Base-by-base conservation (phyloP, 164 flowering plant species). In the Vitis rupestris region DNA sequence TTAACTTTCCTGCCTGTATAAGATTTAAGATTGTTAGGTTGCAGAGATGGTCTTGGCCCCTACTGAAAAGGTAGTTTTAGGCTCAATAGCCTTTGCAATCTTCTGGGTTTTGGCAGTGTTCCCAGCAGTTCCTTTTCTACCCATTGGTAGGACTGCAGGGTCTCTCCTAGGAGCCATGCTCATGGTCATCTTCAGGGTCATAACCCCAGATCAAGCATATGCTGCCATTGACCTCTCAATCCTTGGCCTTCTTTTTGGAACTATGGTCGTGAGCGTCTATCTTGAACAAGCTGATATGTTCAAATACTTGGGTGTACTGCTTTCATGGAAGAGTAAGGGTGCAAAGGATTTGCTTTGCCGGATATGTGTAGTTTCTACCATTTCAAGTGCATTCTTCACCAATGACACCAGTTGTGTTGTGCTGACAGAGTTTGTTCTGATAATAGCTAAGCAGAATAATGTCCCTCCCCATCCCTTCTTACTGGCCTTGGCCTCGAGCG, bases 21-120 rank as follows among this genome's bases (percentile, higher is more conserved):
- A 37, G 44, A 37, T 3, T 37, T 37, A 37, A 4, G 44, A 37
- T 70, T 52, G 1, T 15, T 10, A 44, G 27, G 63, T 64, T 27
- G 8, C 17, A 57, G 71, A 77, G 49, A 87, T 85, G 91, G 93
- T 77, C 10, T 69, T 90, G 87, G 94, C 87, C 63, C 12, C 89
- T 8, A 66, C 80, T 27, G 79, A 49, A 16, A 87, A 86, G 70
- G 87, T 89, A 70, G 81, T 86, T 77, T 71, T 90, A 53, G 98
- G 98, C 60, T 83, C 92, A 57, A 62, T 88, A 58, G 91, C 92
- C 59, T 92, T 94, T 73, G 85, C 78, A 54, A 70, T 89, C 56
- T 92, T 92, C 75, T 94, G 98, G 98, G 83, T 90, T 7, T 52
- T 92, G 61, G 97, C 97, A 8, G 97, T 94, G 69, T 94, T 94